Base-by-base conservation (phyloP, 2,329 filamentous ascomycete genomes). In the Cladophialophora carrionii region DNA sequence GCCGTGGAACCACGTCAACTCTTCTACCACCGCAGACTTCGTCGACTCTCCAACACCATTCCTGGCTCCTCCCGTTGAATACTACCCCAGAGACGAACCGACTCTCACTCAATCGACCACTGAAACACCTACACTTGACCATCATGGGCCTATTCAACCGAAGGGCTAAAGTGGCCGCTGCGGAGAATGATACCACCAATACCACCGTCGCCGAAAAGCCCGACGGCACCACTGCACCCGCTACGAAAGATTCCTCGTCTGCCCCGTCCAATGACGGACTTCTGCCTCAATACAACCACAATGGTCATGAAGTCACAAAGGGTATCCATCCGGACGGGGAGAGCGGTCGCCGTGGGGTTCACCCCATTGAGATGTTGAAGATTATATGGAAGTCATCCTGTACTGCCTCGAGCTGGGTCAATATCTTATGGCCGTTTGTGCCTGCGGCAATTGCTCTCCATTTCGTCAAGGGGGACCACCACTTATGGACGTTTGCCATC, bases 371-470 rank as follows among this genome's bases (percentile, higher is more conserved):
- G 61, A 90, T 91, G 73, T 71, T 90, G 34, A 80, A 77, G 68
- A 88, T 92, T 61, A 83, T 83, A 74, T 88, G 86, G 77, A 80
- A 77, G 57, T 90, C 88, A 52, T 85, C 86, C 32, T 88, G 86
- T 73, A 83, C 79, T 32, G 78, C 86, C 12, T 91, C 89, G 8
- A 84, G 83, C 74, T 74, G 82, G 57, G 87, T 90, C 72, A 92
- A 92, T 73, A 72, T 90, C 29, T 82, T 92, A 41, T 92, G 89
- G 89, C 90, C 90, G 4, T 81, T 90, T 66, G 89, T 92, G 1
- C 89, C 89, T 6, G 86, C 85, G 32, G 89, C 89, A 20, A 87
- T 92, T 70, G 87, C 82, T n/a, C 78, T 90, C 60, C 80, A 85
- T 68, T 87, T 85, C 68, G 81, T 81, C 52, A 79, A 79, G 22